Percentiles rank a stretch among this genome's conserved stretches.
Evolutionary conservation across 345 rosid species (phyloP).

Genomic region (Hevea brasiliensis): DNA sequence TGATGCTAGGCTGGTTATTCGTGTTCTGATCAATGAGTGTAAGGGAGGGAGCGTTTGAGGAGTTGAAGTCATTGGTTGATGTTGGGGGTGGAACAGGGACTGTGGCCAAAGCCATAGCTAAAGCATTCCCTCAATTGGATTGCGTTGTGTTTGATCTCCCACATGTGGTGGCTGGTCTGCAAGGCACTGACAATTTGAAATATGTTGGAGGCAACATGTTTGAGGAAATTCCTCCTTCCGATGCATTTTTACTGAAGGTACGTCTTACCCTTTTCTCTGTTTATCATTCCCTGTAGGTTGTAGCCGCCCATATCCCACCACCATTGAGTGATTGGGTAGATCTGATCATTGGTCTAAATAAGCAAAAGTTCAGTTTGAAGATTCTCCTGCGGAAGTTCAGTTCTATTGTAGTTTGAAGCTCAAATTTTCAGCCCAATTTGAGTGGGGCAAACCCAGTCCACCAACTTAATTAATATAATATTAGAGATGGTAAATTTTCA

Average conservation of each 20-base stretch:
- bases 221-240: neutral
- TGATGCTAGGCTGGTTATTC: neutral
- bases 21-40: conserved; percentile 3
- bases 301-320: too few species aligned
- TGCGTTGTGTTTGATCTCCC: conserved; percentile 34
- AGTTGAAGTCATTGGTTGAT: conserved; percentile 33
- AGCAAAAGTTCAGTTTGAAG: too few species aligned
- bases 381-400: too few species aligned
- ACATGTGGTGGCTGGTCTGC: conserved; percentile 9
- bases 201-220: conserved; percentile 16
- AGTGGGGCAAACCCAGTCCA: too few species aligned
- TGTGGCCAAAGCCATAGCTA: conserved; percentile 21
- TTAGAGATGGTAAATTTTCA: too few species aligned
- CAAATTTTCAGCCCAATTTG: too few species aligned
- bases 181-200: neutral
- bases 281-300: too few species aligned
- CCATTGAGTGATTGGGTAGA: too few species aligned
- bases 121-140: conserved; percentile 25
- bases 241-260: conserved; percentile 7
- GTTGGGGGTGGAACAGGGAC: conserved; percentile 43
- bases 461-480: too few species aligned
- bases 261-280: too few species aligned
- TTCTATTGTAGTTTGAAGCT: too few species aligned
- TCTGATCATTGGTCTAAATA: too few species aligned
- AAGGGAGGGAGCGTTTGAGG: conserved; percentile 23